Conservation (phyloP, 2,329 filamentous ascomycete genomes). For the Fusarium sp. region DNA sequence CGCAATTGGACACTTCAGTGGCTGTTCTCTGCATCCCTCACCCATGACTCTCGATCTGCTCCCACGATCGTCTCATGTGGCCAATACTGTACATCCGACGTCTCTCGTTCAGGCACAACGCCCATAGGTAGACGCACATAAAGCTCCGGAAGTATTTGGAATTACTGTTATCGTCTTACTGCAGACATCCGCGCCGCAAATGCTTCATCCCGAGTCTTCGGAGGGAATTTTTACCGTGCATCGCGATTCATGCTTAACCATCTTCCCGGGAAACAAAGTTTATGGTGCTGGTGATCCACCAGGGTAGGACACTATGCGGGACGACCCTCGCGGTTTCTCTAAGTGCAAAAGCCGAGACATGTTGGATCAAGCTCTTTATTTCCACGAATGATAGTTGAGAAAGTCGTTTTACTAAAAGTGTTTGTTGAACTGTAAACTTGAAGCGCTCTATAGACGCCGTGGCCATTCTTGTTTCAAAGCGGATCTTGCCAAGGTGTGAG, state of each 20-base stretch:
- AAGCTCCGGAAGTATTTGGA: neutral
- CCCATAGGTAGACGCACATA: neutral
- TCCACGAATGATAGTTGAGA: constrained; percentile 14
- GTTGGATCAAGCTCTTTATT: neutral
- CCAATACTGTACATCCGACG: neutral
- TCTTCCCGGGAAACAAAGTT: neutral
- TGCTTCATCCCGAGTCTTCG: neutral
- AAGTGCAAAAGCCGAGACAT: constrained; percentile 12
- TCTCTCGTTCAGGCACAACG: neutral
- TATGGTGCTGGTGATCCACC: constrained; percentile 1
- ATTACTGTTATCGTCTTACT: neutral
- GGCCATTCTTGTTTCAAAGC: constrained; percentile 14
- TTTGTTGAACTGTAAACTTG: constrained; percentile 2
- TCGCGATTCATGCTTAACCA: constrained; percentile 11
- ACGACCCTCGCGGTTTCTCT: neutral
- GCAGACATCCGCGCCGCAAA: constrained; percentile 6
- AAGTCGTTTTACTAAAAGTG: neutral
- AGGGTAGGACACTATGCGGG: neutral
- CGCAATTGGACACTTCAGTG: neutral
- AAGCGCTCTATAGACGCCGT: constrained; percentile 1
- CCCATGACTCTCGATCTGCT: constrained; percentile 10
- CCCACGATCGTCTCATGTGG: neutral
- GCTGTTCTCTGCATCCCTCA: neutral
- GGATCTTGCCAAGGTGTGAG: constrained; percentile 15
- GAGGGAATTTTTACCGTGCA: neutral